Conservation (phyloP, 345 rosid species). For the Hibiscus tridactylites region DNA sequence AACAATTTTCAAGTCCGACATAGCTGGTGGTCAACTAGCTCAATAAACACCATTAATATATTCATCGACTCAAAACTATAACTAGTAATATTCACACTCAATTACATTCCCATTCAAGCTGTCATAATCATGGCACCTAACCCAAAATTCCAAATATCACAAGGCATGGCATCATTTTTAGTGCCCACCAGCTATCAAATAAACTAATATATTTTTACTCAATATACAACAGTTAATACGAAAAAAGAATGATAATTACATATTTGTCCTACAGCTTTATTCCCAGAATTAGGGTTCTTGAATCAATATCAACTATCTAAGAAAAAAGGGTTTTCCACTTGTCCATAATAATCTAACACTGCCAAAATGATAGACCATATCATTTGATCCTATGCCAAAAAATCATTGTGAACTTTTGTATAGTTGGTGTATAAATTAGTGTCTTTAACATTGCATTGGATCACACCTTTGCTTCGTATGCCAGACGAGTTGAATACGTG, state of each 20-base stretch:
- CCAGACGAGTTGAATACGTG: slow-evolving; percentile 16
- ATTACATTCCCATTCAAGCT: not conserved
- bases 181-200: not conserved
- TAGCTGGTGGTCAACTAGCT: too few species aligned
- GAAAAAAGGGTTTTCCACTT: not conserved
- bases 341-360: slow-evolving; percentile 5
- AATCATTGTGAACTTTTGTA: slow-evolving; percentile 2
- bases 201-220: not conserved
- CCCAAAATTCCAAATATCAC: not conserved
- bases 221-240: not conserved
- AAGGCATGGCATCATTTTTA: not conserved
- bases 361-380: not conserved
- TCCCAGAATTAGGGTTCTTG: slow-evolving; percentile 1
- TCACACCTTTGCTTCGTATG: slow-evolving; percentile 15
- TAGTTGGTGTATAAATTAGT: slow-evolving; percentile 12
- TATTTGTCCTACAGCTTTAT: not conserved
- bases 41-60: too few species aligned
- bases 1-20: too few species aligned
- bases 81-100: too few species aligned
- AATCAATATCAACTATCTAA: slow-evolving; percentile 4
- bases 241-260: slow-evolving; percentile 11
- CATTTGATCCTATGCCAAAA: not conserved
- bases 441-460: not conserved
- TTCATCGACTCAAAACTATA: too few species aligned
- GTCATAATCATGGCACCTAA: not conserved